Conservation (phyloP, 2,329 filamentous ascomycete genomes). For the Drechslera avenae region DNA sequence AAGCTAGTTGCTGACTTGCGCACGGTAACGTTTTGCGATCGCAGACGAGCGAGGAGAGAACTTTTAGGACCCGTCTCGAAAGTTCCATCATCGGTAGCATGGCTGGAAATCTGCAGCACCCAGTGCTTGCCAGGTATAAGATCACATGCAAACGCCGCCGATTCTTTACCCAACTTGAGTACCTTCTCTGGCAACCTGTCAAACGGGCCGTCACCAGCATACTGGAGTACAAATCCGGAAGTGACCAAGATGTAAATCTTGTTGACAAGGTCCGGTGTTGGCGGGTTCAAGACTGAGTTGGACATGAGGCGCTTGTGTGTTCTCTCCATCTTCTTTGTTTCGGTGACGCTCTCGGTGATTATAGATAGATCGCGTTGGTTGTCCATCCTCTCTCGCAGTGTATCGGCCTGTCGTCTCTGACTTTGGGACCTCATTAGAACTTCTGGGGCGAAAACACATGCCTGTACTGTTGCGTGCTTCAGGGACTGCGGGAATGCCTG, state of each 20-base stretch:
- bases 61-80: conserved; percentile 52
- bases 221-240: conserved; percentile 76
- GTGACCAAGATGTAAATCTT: conserved; percentile 76
- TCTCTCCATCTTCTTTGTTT: conserved; percentile 43
- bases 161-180: conserved; percentile 72
- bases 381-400: conserved; percentile 46
- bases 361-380: conserved; percentile 41
- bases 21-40: conserved; percentile 61
- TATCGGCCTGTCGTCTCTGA: conserved; percentile 58
- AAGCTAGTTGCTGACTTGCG: conserved; percentile 66
- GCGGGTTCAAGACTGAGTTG: conserved; percentile 50
- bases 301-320: conserved; percentile 52
- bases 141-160: conserved; percentile 80
- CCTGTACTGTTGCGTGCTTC: conserved; percentile 72
- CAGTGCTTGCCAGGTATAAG: conserved; percentile 79
- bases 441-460: conserved; percentile 71
- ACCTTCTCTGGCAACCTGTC: conserved; percentile 76
- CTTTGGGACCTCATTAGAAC: conserved; percentile 64
- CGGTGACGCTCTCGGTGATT: conserved; percentile 35
- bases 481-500: conserved; percentile 85
- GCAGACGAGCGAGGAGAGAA: conserved; percentile 69
- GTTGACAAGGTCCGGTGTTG: conserved; percentile 67
- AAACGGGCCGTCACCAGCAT: conserved; percentile 70
- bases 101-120: conserved; percentile 76
- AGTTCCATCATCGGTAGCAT: conserved; percentile 63